phyloP scores from a whole-genome alignment of 1,139 yeast species.

The Zhuliangozyma parablackwelliae region DNA sequence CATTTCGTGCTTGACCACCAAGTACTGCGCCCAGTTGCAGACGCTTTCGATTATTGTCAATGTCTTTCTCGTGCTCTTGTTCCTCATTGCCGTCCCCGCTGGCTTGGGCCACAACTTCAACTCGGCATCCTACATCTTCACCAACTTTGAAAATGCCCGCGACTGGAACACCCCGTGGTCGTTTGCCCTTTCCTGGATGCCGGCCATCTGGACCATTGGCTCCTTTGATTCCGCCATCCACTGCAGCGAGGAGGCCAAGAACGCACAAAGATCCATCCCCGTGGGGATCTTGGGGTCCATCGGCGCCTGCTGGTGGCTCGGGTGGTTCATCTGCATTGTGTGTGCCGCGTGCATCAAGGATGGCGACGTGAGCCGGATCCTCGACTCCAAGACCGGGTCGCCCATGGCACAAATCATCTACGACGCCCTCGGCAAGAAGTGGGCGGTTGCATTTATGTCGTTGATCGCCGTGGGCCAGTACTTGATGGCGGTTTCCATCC shows the following conservation, averaged over 20 bases:
- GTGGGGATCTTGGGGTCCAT: slow-evolving; percentile 51
- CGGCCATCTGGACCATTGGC: slow-evolving; percentile 64
- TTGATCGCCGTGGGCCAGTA: slow-evolving; percentile 58
- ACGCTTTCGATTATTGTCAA: slow-evolving; percentile 56
- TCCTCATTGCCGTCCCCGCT: slow-evolving; percentile 63
- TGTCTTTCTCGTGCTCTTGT: slow-evolving; percentile 50
- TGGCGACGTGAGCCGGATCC: slow-evolving; percentile 42
- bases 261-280: slow-evolving; percentile 66
- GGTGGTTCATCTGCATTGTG: slow-evolving; percentile 54
- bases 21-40: slow-evolving; percentile 55
- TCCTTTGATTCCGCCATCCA: slow-evolving; percentile 72
- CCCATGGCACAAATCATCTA: slow-evolving; percentile 63
- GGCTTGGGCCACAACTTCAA: slow-evolving; percentile 40
- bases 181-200: slow-evolving; percentile 56
- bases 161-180: slow-evolving; percentile 70
- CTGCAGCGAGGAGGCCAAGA: slow-evolving; percentile 66
- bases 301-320: slow-evolving; percentile 55
- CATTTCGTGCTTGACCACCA: slow-evolving; percentile 30
- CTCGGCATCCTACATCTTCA: slow-evolving; percentile 47
- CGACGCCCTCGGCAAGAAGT: slow-evolving; percentile 62
- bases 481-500: slow-evolving; percentile 52
- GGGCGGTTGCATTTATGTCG: slow-evolving; percentile 66
- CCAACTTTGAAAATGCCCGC: slow-evolving; percentile 48
- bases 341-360: slow-evolving; percentile 51
- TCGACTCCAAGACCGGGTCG: slow-evolving; percentile 44